These are phyloP conservation scores for Marchantia polymorpha DNA, from an alignment of 225 moss, liverwort and hornwort genomes.

Conservation along the genomic window DNA sequence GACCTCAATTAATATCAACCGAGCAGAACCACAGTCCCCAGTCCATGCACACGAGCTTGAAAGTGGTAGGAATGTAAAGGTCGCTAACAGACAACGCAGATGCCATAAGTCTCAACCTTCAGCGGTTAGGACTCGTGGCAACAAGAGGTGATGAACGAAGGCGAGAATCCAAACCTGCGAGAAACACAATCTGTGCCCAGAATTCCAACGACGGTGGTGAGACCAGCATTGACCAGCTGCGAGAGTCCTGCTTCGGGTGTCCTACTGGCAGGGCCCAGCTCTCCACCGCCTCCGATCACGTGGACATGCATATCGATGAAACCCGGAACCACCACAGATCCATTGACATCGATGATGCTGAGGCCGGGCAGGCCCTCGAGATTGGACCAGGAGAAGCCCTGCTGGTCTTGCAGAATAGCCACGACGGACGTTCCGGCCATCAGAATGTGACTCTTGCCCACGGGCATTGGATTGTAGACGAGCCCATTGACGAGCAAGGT, in stretches of 20 bases:
- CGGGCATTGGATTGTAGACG: constrained; percentile 54
- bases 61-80: too few species aligned
- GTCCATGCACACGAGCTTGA: too few species aligned
- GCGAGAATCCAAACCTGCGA: constrained; percentile 45
- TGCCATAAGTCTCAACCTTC: too few species aligned
- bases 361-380: constrained; percentile 56
- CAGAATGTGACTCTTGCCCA: constrained; percentile 49
- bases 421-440: constrained; percentile 57
- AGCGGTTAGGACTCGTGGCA: too few species aligned
- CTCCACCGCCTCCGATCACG: constrained; percentile 83
- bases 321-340: constrained; percentile 65
- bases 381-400: constrained; percentile 44
- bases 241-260: constrained; percentile 69
- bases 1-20: background rate
- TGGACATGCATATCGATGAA: constrained; percentile 86
- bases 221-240: constrained; percentile 65
- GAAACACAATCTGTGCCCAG: constrained; percentile 88
- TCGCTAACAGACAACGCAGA: too few species aligned
- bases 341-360: constrained; percentile 57
- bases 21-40: too few species aligned
- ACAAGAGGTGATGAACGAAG: too few species aligned
- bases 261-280: constrained; percentile 78
- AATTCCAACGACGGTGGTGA: constrained; percentile 77
- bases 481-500: constrained; percentile 66
- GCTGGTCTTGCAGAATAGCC: constrained; percentile 53